Evolutionary conservation across 2,329 filamentous ascomycete species (phyloP).

Genomic region (Sclerotinia sclerotiorum): DNA sequence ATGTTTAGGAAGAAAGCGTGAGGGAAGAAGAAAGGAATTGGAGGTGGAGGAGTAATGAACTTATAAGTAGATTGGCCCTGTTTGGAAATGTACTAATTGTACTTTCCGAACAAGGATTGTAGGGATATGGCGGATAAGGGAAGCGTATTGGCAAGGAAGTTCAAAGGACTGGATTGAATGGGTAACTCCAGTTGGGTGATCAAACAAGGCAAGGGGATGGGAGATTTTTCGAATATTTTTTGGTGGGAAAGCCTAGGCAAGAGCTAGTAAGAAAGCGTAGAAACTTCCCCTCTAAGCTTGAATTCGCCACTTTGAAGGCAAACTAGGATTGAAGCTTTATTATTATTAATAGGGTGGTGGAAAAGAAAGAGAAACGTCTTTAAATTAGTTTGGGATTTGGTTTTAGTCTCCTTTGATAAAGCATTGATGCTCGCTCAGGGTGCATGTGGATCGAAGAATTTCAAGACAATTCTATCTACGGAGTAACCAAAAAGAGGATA

Average conservation of each 20-base stretch:
- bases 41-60: not conserved
- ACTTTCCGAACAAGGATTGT: constrained; percentile 16
- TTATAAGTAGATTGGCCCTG: constrained; percentile 21
- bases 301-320: constrained; percentile 4
- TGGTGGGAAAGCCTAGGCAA: not conserved
- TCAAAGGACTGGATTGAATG: constrained; percentile 12
- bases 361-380: not conserved
- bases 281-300: not conserved
- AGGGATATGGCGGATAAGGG: not conserved
- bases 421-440: too few relatives aligned
- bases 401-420: not conserved
- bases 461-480: not conserved
- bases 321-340: not conserved
- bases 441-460: not conserved
- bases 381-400: not conserved
- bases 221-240: not conserved
- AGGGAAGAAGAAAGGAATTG: not conserved
- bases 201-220: constrained; percentile 9
- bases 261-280: not conserved
- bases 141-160: constrained; percentile 1
- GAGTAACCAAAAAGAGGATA: too few relatives aligned
- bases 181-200: constrained; percentile 16
- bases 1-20: constrained; percentile 21
- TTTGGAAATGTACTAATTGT: constrained; percentile 5
- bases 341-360: too few relatives aligned